Evolutionary conservation across 306 rosid species (phyloP).

Genomic region (Acacia acuminata): DNA sequence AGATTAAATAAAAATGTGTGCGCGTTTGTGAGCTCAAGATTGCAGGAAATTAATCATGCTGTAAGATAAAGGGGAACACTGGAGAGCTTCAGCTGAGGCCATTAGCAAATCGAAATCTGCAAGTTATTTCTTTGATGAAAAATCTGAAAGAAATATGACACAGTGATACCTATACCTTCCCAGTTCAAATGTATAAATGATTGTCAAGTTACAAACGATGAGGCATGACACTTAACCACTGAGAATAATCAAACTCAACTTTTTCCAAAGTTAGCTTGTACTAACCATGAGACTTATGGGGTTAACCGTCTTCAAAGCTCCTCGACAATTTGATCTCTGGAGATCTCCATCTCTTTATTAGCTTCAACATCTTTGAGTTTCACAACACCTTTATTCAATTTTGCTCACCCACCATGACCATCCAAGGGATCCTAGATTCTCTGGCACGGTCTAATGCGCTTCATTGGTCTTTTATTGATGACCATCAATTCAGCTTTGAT

Average conservation of each 20-base stretch:
- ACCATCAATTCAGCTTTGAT: slow-evolving; percentile 68
- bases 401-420: slow-evolving; percentile 75
- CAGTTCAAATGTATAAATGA: not conserved
- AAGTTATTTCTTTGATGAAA: not conserved
- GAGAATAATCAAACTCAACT: not conserved
- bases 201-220: no score
- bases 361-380: slow-evolving; percentile 57
- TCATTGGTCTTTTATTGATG: slow-evolving; percentile 54
- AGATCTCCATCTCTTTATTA: slow-evolving; percentile 39
- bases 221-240: not conserved
- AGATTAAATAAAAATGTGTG: not conserved
- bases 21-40: not conserved
- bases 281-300: slow-evolving; percentile 18
- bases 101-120: not conserved
- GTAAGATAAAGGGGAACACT: not conserved
- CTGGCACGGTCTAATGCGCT: slow-evolving; percentile 76
- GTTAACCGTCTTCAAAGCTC: slow-evolving; percentile 59
- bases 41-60: slow-evolving; percentile 5
- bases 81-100: not conserved
- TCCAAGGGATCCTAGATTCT: slow-evolving; percentile 87
- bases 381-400: slow-evolving; percentile 63
- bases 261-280: not conserved
- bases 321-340: slow-evolving; percentile 56
- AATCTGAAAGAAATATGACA: not conserved
- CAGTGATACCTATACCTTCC: not conserved